These are phyloP conservation scores for Chamaecrista fasciculata DNA, from an alignment of 306 rosid species.

Conservation along the genomic window DNA sequence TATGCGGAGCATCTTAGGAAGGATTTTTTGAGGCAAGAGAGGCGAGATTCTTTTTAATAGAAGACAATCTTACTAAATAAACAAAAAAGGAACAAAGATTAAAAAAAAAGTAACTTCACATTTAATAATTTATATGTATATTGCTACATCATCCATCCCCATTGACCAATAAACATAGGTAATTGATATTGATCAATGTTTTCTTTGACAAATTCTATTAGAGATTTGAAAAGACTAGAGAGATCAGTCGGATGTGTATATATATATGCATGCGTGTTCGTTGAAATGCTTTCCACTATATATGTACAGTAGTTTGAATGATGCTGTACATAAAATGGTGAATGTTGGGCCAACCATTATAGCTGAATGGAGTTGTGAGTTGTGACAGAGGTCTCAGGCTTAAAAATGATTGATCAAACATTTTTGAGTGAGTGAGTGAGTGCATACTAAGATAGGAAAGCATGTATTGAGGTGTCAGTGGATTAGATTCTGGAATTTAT, in stretches of 20 bases:
- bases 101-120: neutral
- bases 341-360: constrained; percentile 33
- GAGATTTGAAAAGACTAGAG: neutral
- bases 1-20: constrained; percentile 32
- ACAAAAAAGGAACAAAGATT: neutral
- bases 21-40: neutral
- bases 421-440: constrained; percentile 8
- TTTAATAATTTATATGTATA: too few relatives aligned
- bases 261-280: neutral
- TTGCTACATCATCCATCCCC: neutral
- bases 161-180: neutral
- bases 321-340: constrained; percentile 17
- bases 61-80: constrained; percentile 24
- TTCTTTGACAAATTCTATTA: neutral
- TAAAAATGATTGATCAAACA: constrained; percentile 13
- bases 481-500: neutral
- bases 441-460: neutral
- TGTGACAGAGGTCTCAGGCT: constrained; percentile 22
- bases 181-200: neutral
- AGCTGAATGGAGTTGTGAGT: constrained; percentile 4
- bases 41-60: constrained; percentile 31
- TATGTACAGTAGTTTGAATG: constrained; percentile 28
- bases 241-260: neutral
- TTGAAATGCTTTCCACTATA: constrained; percentile 26
- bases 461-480: neutral